Evolutionary conservation across 192 early-diverging fungal genomes (phyloP).

Genomic region (Lunasporangiospora selenospora): DNA sequence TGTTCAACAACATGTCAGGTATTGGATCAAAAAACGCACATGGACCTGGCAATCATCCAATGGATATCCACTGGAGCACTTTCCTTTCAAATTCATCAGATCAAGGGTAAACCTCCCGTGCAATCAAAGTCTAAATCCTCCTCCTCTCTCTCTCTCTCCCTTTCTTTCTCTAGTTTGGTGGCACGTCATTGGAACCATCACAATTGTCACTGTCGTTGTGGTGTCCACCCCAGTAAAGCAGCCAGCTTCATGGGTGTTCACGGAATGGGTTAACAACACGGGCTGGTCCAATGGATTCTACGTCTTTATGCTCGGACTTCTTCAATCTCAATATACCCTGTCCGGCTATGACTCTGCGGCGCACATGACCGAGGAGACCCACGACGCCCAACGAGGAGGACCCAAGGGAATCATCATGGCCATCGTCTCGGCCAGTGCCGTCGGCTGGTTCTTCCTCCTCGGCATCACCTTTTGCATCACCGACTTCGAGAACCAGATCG

Average conservation of each 20-base stretch:
- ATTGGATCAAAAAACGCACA: too few relatives aligned
- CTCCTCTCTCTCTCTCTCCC: neutral
- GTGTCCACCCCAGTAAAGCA: constrained; percentile 49
- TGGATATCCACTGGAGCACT: too few relatives aligned
- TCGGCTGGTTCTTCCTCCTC: constrained; percentile 57
- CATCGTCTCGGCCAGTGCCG: constrained; percentile 38
- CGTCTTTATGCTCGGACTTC: constrained; percentile 57
- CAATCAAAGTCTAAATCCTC: too few relatives aligned
- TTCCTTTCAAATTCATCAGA: too few relatives aligned
- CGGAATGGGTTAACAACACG: constrained; percentile 57
- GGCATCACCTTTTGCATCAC: constrained; percentile 53
- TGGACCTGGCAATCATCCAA: too few relatives aligned
- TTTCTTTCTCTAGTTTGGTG: constrained; percentile 32
- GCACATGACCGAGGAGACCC: constrained; percentile 61
- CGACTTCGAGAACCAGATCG: constrained; percentile 49
- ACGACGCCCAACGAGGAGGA: constrained; percentile 55
- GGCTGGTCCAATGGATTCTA: constrained; percentile 55
- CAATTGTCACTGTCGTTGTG: constrained; percentile 56
- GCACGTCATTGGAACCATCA: constrained; percentile 52
- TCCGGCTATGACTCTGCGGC: constrained; percentile 58
- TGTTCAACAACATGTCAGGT: constrained; percentile 59
- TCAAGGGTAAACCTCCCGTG: too few relatives aligned
- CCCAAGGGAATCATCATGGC: constrained; percentile 56
- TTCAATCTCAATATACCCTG: constrained; percentile 62
- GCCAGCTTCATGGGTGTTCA: constrained; percentile 53